phyloP scores from a whole-genome alignment of 148 eudicot species.

The Fagopyrum tataricum region DNA sequence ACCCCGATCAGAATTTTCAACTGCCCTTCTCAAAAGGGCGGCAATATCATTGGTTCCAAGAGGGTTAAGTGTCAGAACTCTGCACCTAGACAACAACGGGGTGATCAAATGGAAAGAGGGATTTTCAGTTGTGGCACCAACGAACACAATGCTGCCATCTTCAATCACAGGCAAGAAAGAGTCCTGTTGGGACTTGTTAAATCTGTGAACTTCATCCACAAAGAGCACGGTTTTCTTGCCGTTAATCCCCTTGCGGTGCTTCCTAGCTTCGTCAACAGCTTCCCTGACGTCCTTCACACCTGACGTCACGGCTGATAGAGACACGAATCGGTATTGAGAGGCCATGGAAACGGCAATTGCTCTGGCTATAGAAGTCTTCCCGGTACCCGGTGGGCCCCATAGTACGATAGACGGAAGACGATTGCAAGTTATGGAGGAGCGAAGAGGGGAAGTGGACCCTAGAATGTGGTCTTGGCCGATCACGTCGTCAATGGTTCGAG shows the following conservation, averaged over 20 bases:
- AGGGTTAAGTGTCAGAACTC: conserved; percentile 55
- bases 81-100: conserved; percentile 74
- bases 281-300: conserved; percentile 74
- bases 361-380: conserved; percentile 81
- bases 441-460: conserved; percentile 35
- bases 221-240: conserved; percentile 65
- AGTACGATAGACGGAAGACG: conserved; percentile 62
- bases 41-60: conserved; percentile 31
- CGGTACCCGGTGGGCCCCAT: conserved; percentile 99
- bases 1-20: conserved; percentile 39
- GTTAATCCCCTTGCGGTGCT: conserved; percentile 21
- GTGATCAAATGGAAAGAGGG: conserved; percentile 88
- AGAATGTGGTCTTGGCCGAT: conserved; percentile 79
- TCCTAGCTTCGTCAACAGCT: conserved; percentile 8
- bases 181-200: conserved; percentile 84
- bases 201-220: conserved; percentile 86
- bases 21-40: conserved; percentile 41
- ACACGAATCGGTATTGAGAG: conserved; percentile 40
- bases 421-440: conserved; percentile 43
- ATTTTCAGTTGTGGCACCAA: conserved; percentile 93
- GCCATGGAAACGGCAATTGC: conserved; percentile 37
- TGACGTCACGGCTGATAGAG: conserved; percentile 55
- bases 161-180: conserved; percentile 88
- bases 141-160: conserved; percentile 75
- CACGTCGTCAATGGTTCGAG: conserved; percentile 41